Conservation (phyloP, 352 stramenopile genomes). For the Blastocystis sp. region DNA sequence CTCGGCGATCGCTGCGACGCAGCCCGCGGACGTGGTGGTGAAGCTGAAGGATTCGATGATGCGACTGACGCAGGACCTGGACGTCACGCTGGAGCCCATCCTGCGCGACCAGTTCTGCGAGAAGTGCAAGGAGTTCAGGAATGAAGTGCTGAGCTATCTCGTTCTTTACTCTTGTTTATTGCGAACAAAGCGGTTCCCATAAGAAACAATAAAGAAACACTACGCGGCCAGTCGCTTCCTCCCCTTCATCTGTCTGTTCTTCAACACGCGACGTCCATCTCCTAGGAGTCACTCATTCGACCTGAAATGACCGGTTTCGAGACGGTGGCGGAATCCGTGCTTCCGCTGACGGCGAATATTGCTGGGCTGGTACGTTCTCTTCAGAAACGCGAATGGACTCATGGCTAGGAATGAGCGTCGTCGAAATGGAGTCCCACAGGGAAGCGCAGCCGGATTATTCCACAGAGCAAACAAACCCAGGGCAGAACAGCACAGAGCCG, state of each 20-base stretch:
- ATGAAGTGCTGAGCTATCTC: conserved; percentile 59
- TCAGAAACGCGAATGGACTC: conserved; percentile 57
- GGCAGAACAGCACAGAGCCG: conserved; percentile 28
- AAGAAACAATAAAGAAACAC: conserved; percentile 5
- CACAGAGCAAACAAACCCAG: conserved; percentile 14
- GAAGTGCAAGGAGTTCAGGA: conserved; percentile 49
- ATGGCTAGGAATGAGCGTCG: neutral
- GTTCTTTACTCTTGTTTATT: conserved; percentile 61
- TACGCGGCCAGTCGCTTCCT: conserved; percentile 67
- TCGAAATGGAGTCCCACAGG: neutral
- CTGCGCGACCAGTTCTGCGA: conserved; percentile 63
- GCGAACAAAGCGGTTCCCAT: neutral
- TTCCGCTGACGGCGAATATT: conserved; percentile 56
- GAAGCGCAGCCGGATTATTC: neutral
- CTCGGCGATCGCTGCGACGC: conserved; percentile 23
- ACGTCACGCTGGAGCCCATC: conserved; percentile 50
- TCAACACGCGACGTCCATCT: conserved; percentile 29
- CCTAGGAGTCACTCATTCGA: neutral
- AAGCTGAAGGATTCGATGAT: conserved; percentile 67
- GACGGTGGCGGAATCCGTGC: conserved; percentile 50
- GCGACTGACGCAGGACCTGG: conserved; percentile 42
- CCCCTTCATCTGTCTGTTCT: conserved; percentile 39
- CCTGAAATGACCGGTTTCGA: conserved; percentile 20
- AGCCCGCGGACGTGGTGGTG: conserved; percentile 26
- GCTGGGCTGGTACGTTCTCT: conserved; percentile 54